Evolutionary conservation across 805 yeast species (phyloP).

Genomic region (Tetrapisispora taiwanensis): DNA sequence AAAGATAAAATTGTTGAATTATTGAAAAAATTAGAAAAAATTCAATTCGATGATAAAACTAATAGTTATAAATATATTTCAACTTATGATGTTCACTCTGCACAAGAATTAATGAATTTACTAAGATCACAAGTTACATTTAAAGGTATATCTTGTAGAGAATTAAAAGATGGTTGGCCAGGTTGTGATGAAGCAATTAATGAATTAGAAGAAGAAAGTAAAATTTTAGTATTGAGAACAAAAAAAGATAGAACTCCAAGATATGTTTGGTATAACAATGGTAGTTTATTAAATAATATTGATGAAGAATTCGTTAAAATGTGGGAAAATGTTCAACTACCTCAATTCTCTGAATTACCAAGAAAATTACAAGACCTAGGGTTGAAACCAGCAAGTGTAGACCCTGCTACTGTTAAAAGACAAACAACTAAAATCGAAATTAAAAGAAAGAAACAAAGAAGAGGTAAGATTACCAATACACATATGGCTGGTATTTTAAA

Average conservation of each 20-base stretch:
- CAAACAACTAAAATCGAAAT: slow-evolving; percentile 45
- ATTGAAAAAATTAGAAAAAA: slow-evolving; percentile 65
- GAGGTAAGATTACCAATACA: slow-evolving; percentile 89
- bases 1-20: slow-evolving; percentile 62
- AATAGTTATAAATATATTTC: slow-evolving; percentile 79
- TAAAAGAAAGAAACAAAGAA: slow-evolving; percentile 84
- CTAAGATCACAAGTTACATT: slow-evolving; percentile 76
- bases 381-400: slow-evolving; percentile 95
- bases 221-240: slow-evolving; percentile 74
- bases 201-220: slow-evolving; percentile 65
- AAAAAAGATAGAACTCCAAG: slow-evolving; percentile 93
- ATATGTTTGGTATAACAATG: slow-evolving; percentile 81
- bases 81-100: slow-evolving; percentile 74
- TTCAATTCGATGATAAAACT: slow-evolving; percentile 51
- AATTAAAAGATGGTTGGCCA: slow-evolving; percentile 76
- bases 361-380: slow-evolving; percentile 69
- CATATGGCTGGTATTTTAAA: slow-evolving; percentile 94
- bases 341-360: slow-evolving; percentile 74
- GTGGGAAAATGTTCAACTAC: slow-evolving; percentile 75
- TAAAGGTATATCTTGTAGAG: slow-evolving; percentile 77
- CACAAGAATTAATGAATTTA: slow-evolving; percentile 64
- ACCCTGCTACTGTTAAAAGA: slow-evolving; percentile 82
- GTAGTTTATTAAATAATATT: slow-evolving; percentile 52
- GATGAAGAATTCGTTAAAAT: slow-evolving; percentile 73
- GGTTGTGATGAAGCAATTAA: slow-evolving; percentile 73